Conservation (phyloP, 441 rosid species). For the Gossypium trilobum region DNA sequence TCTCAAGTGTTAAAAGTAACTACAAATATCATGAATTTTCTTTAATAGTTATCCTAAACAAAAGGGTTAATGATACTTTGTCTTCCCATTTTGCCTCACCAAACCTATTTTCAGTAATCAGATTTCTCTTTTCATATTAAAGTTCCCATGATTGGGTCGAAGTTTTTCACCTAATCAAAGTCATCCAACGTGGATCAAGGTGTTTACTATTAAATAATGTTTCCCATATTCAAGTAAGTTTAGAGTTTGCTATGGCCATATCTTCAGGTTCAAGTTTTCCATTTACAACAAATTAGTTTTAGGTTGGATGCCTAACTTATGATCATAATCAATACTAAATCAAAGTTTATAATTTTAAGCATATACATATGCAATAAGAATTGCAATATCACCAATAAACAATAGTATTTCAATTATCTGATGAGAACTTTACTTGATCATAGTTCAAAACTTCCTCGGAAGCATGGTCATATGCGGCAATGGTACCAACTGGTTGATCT, state of each 20-base stretch:
- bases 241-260: neutral
- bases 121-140: neutral
- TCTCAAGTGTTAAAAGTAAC: neutral
- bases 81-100: neutral
- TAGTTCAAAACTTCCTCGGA: conserved; percentile 74
- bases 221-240: neutral
- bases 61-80: neutral
- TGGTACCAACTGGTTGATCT: conserved; percentile 26
- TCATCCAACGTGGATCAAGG: neutral
- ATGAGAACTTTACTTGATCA: conserved; percentile 50
- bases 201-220: neutral
- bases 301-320: neutral
- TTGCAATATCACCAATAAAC: neutral
- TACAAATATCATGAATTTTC: neutral
- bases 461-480: conserved; percentile 44
- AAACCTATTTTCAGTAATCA: neutral
- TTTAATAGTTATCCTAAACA: neutral
- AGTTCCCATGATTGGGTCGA: neutral
- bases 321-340: neutral
- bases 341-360: conserved; percentile 8
- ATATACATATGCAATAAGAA: neutral
- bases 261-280: neutral
- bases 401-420: neutral
- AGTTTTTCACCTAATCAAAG: neutral
- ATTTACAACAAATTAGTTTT: neutral